phyloP scores from a whole-genome alignment of 257 asterid genomes.

The Capsicum baccatum region DNA sequence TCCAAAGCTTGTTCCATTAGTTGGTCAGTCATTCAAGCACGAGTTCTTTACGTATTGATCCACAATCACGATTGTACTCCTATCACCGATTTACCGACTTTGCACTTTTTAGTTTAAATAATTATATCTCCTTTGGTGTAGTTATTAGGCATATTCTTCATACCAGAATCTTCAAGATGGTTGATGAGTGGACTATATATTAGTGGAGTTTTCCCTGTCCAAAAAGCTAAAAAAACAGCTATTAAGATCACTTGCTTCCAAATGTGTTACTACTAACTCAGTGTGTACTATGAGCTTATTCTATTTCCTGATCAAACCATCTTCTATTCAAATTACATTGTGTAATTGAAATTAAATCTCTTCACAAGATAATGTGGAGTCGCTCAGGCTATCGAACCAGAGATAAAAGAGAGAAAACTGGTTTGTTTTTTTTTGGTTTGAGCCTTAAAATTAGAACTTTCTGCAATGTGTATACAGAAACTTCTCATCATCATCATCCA shows the following conservation, averaged over 20 bases:
- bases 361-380: constrained; percentile 36
- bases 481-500: no score
- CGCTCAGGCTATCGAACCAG: background rate
- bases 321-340: background rate
- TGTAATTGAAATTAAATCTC: background rate
- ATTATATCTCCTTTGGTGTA: constrained; percentile 38
- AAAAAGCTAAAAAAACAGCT: background rate
- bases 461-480: no score
- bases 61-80: no score
- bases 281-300: background rate
- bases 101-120: constrained; percentile 28
- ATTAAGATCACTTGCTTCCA: constrained; percentile 31
- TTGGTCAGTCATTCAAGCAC: no score
- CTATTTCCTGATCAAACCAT: background rate
- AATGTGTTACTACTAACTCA: background rate
- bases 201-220: background rate
- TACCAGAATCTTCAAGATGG: constrained; percentile 50
- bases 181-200: constrained; percentile 31
- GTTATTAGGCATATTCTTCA: constrained; percentile 34
- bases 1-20: no score
- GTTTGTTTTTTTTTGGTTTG: no score
- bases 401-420: no score
- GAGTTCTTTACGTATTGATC: no score
- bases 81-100: background rate
- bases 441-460: no score